Base-by-base conservation (phyloP, 805 yeast species). In the Yarrowia sp. region DNA sequence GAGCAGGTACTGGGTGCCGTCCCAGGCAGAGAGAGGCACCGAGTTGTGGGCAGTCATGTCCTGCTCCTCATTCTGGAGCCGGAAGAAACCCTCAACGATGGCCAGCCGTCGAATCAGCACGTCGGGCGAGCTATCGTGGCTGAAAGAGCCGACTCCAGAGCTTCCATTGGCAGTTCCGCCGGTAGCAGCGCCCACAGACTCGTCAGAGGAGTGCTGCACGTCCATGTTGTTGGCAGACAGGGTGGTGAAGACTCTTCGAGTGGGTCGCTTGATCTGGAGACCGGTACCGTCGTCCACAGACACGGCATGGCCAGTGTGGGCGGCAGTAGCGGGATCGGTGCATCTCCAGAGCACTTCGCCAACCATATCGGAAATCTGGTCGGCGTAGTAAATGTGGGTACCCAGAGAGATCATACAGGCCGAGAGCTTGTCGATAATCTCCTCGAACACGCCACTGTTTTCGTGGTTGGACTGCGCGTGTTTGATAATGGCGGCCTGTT, bases 301-400 rank as follows among this genome's bases (percentile, higher is more conserved):
- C 10, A 55, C 40, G n/a, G 68, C 36, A 13, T 58, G 49, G 42
- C 49, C 42, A 4, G 68, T 34, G 39, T 12, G 14, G 1, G 42
- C 70, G 3, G 67, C 58, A 14, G 70, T 38, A 12, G 47, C 30
- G 20, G 61, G 67, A n/a, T 61, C 44, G 2, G 73, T 69, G 65
- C 78, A 72, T 46, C 73, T 69, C n/a, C 68, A 52, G 34, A 80
- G 70, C 14, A 92, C 79, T 69, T 90, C 96, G 36, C 86, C 84
- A 19, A 92, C 80, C 80, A 94, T 88, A 75, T 93, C 98, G 15
- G 88, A 83, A 6, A 89, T 85, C 76, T 95, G 99, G 71, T 92
- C 96, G 69, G 87, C 87, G 75, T 94, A 94, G 73, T 92, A 92
- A 13, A 87, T 84, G 75, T 92, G 97, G 2, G 86, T 83, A 1